Evolutionary conservation across 2,329 filamentous ascomycete genomes (phyloP), one percentile per base, ranked within the genome.

Genomic region (Alternaria sp.): DNA sequence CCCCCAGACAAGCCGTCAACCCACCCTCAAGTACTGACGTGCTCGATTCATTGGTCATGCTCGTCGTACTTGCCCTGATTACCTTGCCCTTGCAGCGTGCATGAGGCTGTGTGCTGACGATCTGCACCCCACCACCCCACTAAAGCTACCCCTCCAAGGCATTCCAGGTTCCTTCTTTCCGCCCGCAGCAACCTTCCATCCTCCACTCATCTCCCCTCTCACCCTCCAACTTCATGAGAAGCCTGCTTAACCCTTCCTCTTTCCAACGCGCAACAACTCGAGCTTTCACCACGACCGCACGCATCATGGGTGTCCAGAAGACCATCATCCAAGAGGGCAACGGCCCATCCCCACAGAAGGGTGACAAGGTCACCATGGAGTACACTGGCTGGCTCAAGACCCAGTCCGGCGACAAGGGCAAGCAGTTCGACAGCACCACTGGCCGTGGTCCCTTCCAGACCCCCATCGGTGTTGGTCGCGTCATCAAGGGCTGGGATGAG

Each of bases 371-470:
- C 55, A 76, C 74, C 37, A 76, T 76, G 74, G 68, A 73, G 53
- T 76, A 76, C 71, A 76, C 74, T 7, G 74, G 74, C 63, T 76
- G 74, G 74, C 65, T 76, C 60, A 67, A 66, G 61, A 69, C 67
- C 11, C 51, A 70, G 61, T 60, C 66, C 30, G 67, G 71, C 53
- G 61, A 69, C 30, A 76, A 76, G 72, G 74, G 74, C 69, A 75
- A 74, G 63, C 72, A 74, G 67, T 97, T 98, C 83, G 95, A 98
- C 83, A 92, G 89, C 65, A 97, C 94, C 25, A 86, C 90, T 68
- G 89, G 89, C 66, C 88, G 92, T 60, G 90, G 89, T 55, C 87
- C 92, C 78, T 96, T 97, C 79, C 83, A 88, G 69, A 91, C 89
- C 64, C 76, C 81, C 62, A 97, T 98, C 80, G 95, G 95, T 57